phyloP scores from a whole-genome alignment of 2,329 filamentous ascomycete genomes.

The Arthrobotrys entomopaga region DNA sequence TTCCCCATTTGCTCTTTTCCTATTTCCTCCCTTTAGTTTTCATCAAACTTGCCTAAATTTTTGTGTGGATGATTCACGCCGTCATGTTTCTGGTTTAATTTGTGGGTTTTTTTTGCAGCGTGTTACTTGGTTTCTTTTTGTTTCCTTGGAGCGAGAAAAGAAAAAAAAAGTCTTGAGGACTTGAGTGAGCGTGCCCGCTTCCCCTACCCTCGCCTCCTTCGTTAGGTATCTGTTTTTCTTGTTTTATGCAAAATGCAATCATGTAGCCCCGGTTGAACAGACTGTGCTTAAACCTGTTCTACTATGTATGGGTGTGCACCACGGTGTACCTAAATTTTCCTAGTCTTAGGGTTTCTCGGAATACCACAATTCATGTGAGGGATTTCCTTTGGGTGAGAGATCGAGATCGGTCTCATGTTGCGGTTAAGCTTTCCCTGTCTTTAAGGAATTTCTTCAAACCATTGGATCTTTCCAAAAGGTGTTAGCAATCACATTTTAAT shows the following conservation, averaged over 20 bases:
- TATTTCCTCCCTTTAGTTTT: not conserved
- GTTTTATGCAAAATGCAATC: constrained; percentile 48
- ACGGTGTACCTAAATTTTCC: constrained; percentile 2
- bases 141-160: constrained; percentile 4
- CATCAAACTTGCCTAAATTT: constrained; percentile 1
- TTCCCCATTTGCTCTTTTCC: not conserved
- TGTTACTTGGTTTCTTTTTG: constrained; percentile 16
- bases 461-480: not conserved
- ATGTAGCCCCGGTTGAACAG: constrained; percentile 33
- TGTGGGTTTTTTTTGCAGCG: constrained; percentile 29
- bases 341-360: constrained; percentile 21
- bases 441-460: not conserved
- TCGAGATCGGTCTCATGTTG: constrained; percentile 29
- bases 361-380: constrained; percentile 18
- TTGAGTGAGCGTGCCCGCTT: not conserved
- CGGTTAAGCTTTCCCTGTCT: constrained; percentile 27
- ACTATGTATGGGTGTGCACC: constrained; percentile 17
- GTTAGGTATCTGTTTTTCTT: constrained; percentile 22
- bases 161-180: constrained; percentile 26
- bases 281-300: constrained; percentile 3
- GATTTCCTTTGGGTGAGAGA: constrained; percentile 26
- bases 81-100: constrained; percentile 26
- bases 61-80: constrained; percentile 31
- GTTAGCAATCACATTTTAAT: constrained; percentile 23
- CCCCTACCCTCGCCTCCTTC: constrained; percentile 13